Evolutionary conservation across 2,329 filamentous ascomycete genomes (phyloP), one percentile per base, ranked within the genome.

Genomic region (Arthrocladium fulminans): DNA sequence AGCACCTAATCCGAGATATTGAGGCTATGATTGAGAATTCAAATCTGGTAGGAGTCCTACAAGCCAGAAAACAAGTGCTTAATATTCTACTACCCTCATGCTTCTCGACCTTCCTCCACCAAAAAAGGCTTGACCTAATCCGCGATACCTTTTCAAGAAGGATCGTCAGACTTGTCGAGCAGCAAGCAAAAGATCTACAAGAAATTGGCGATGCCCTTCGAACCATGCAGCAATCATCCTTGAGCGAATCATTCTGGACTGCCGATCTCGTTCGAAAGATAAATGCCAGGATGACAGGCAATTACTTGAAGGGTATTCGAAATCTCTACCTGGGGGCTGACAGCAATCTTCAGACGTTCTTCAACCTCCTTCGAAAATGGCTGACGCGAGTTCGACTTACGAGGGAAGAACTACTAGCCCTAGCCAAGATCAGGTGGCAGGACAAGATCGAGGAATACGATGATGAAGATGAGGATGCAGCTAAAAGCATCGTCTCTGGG

Each of bases 51-150:
- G 32, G 32, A 12, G 77, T 92, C 25, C 76, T 87, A 27, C 74
- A 80, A 25, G 67, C 94, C 46, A 78, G 88, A 39, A 84, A 80
- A 41, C 76, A 76, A 32, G 74, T 88, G 5, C 66, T 94, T 40
- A 79, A 84, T 57, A 76, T 84, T 9, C 92, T 88, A 84, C 81
- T 94, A 48, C 73, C 79, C 17, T 79, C 56, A 72, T 76, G 58
- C 81, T 83, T 29, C 73, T 89, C 60, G 75, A 89, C 62, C 1
- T 60, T 62, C 2, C 63, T 62, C 1, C 67, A 67, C 55, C 61
- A 57, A 29, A 76, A 82, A 1, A 75, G 77, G 3, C 30, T 22
- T 44, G 75, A 86, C 57, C 74, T 77, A 9, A 68, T 94, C 38
- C 77, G 87, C 23, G 72, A 76, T 29, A 74, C 77, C 3, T 77